Conservation (phyloP, 2,329 filamentous ascomycete genomes). For the Cordyceps tenuipes region DNA sequence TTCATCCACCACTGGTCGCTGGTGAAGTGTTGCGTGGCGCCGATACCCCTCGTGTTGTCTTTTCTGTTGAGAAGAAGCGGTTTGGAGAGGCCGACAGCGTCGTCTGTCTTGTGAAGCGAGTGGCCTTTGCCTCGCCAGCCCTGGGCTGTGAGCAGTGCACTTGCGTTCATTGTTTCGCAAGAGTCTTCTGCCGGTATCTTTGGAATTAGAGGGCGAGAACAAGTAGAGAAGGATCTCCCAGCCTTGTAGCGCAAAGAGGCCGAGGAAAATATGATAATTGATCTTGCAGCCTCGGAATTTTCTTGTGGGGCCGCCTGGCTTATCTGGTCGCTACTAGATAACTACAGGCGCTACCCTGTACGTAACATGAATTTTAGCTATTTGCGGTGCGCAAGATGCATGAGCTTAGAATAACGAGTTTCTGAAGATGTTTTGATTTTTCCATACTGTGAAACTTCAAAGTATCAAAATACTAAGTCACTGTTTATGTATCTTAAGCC, state of each 20-base stretch:
- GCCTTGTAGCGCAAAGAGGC: not conserved
- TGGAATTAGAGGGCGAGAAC: not conserved
- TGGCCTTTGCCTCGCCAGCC: slow-evolving; percentile 88
- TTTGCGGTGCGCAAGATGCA: no score
- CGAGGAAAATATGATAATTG: not conserved
- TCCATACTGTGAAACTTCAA: no score
- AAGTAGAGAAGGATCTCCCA: not conserved
- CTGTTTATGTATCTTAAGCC: no score
- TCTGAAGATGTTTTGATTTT: no score
- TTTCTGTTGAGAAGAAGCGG: slow-evolving; percentile 80
- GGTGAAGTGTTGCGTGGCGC: slow-evolving; percentile 59
- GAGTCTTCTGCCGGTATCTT: not conserved
- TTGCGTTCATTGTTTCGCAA: slow-evolving; percentile 62
- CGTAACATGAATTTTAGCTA: no score
- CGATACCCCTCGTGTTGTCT: slow-evolving; percentile 71
- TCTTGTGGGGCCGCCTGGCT: slow-evolving; percentile 19
- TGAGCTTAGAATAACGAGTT: no score
- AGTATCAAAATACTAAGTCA: no score
- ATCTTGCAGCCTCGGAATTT: slow-evolving; percentile 15
- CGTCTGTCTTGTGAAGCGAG: slow-evolving; percentile 68
- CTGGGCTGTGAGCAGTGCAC: slow-evolving; percentile 72
- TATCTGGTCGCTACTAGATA: no score
- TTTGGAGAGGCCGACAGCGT: slow-evolving; percentile 67
- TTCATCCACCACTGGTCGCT: slow-evolving; percentile 95
- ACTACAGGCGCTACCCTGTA: no score